Base-by-base conservation (phyloP, 371 early-diverging fungal species). In the Nematocida parisii region DNA sequence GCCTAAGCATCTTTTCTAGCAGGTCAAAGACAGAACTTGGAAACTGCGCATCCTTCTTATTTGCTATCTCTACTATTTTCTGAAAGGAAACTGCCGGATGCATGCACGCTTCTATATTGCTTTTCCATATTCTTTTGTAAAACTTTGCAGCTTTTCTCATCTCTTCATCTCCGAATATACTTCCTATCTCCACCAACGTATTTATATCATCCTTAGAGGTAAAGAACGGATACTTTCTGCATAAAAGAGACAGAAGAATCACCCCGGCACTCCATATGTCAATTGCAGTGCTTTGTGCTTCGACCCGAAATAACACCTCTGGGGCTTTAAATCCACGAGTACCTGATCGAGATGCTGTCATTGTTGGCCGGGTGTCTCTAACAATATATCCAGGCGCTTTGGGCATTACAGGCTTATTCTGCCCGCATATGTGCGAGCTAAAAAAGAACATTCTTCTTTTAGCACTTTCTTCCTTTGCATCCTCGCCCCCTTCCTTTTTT, bases 301-400 rank as follows among this genome's bases (percentile, higher is more conserved):
- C 82, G n/a, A 91, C 90, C 66, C 92, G 90, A 75, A 98, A 88
- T 18, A 98, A 85, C 0, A 96, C 94, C 84, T 98, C 98, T 0
- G 98, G 98, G 5, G 97, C 94, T 27, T 96, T 89, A 82, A 95
- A 98, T 24, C 97, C 97, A 62, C 95, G 88, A 0, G 99, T 98
- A 15, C 99, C 99, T 13, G 95, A 96, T n/a, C 97, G 90, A 72
- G 91, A 91, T 0, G 95, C 97, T 52, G 89, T 87, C 5, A 94
- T 85, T 7, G 86, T 72, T 6, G 92, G 92, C 66, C 93, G 88
- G 2, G 74, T 55, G 80, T 89, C 89, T 64, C 75, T 62, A 33
- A 85, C 70, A 50, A 84, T 83, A 71, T 86, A 89, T 33, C 88
- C 89, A 11, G 88, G 87, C 3, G 85, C 84, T 64, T 71, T 62